Evolutionary conservation across 1,139 yeast species (phyloP), one percentile per base, ranked within the genome.

Genomic region (Saccharomycopsis hybrid): DNA sequence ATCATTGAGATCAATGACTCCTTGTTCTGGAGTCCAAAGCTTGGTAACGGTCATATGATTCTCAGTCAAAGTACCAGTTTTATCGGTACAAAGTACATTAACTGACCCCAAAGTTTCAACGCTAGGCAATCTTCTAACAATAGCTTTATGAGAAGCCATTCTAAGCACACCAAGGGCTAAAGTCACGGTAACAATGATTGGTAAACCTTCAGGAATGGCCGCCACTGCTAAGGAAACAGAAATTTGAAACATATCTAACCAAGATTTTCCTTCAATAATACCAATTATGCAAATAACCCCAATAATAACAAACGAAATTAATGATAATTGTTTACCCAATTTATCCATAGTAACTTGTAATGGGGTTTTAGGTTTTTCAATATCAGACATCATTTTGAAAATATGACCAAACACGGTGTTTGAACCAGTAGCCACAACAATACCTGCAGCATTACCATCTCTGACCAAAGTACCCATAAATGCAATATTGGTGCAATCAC

Each of bases 231-330:
- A 73, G 2, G 96, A 88, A 8, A 92, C 97, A 1, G 96, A 87
- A 54, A 92, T 89, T 64, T 92, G 96, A 68, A 92, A 90, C 96
- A 92, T 92, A 56, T 90, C 97, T 54, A 92, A 73, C 96, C 96
- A 88, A 7, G 86, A 76, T 56, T 95, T 83, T 47, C 97, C 97
- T 69, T 90, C 96, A 47, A 86, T 51, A 27, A 92, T 74, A 52
- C 97, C 98, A 59, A 90, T 74, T 32, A 90, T 62, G 60, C 96
- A 89, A 62, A 92, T 92, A 29, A 85, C 64, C 43, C 95, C 96
- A 67, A 92, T 92, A 13, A 90, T 82, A 33, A 73, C 77, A 68
- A 92, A 90, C 67, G 95, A 83, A 62, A 86, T 78, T 44, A 82
- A 65, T 0, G 96, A 86, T 47, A 92, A 73, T 59, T 92, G 96